phyloP scores from a whole-genome alignment of 495 filamentous ascomycete genomes.

The Polyplosphaeria fusca region DNA sequence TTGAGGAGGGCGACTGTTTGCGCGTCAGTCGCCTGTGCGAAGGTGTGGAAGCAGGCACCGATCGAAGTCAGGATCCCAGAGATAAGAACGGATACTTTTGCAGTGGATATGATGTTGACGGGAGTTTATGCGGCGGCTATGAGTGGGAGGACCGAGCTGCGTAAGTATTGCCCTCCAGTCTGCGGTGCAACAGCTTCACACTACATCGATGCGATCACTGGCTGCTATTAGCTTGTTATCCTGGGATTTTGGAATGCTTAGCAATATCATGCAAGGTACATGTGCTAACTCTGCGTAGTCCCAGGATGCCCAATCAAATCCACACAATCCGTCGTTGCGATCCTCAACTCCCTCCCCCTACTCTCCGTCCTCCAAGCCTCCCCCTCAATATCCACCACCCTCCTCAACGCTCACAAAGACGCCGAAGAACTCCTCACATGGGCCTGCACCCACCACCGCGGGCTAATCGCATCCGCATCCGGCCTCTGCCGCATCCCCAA shows the following conservation, averaged over 20 bases:
- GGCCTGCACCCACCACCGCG: constrained; percentile 36
- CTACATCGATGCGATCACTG: too few relatives aligned
- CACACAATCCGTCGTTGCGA: constrained; percentile 2
- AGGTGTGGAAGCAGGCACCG: constrained; percentile 13
- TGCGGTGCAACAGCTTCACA: too few relatives aligned
- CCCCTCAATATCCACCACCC: neutral
- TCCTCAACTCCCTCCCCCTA: constrained; percentile 30
- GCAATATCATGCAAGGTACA: too few relatives aligned
- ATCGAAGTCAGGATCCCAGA: constrained; percentile 28
- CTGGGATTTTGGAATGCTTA: too few relatives aligned
- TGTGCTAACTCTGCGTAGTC: too few relatives aligned
- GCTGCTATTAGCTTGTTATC: too few relatives aligned
- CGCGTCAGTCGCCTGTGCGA: constrained; percentile 5
- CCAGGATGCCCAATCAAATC: constrained; percentile 32
- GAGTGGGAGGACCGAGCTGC: constrained; percentile 21
- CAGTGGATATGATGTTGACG: constrained; percentile 32
- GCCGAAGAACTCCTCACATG: constrained; percentile 34
- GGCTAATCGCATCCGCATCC: constrained; percentile 36
- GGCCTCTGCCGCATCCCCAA: constrained; percentile 30
- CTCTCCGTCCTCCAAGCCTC: constrained; percentile 5
- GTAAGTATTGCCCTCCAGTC: too few relatives aligned
- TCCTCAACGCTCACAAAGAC: constrained; percentile 1
- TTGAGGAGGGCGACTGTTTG: constrained; percentile 34
- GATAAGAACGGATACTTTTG: constrained; percentile 20
- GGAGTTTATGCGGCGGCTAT: constrained; percentile 30